Base-by-base conservation (phyloP, 2,329 filamentous ascomycete species). In the Westerdykella sp. region DNA sequence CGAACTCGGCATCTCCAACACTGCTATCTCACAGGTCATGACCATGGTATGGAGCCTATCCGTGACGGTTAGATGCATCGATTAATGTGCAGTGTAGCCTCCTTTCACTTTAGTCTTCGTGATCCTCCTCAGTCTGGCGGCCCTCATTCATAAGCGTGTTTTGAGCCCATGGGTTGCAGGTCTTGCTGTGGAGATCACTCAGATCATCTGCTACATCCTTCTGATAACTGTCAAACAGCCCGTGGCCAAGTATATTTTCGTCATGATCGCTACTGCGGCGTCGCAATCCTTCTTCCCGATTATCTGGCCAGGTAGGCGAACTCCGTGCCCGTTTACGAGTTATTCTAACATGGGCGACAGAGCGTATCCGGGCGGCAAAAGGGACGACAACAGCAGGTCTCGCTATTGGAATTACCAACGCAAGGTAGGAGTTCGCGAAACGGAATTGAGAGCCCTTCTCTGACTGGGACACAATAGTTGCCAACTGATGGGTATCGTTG, bases 261-360 rank as follows among this genome's bases (percentile, higher is more conserved):
- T 69, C n/a, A 68, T 63, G 44, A 54, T 70, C 18, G 68, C 68
- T 3, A 67, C 65, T 2, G 63, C 67, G 0, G 67, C 63, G 5
- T 66, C 65, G 0, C 62, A 66, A 22, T 65, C 62, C 6, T 68
- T 70, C 43, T 67, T 66, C 43, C 62, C 68, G 1, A 64, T 70
- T 36, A 54, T 70, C 6, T 70, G 66, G 67, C 68, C 67, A 21
- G 18, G 18, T 21, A 21, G 18, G 18, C 18, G 18, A 21, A 21
- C 6, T 21, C 18, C 18, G 18, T 6, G 18, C 6, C 18, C 18
- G 6, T 21, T 21, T 21, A 3, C 18, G 18, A 21, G 18, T 21
- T 21, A 21, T 21, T 21, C 18, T 21, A 21, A 21, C 18, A 21
- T 6, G 18, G 18, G 18, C 6, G 18, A 21, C 18, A 6, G 68